Conservation (phyloP, 495 filamentous ascomycete species). For the Evernia prunastri region DNA sequence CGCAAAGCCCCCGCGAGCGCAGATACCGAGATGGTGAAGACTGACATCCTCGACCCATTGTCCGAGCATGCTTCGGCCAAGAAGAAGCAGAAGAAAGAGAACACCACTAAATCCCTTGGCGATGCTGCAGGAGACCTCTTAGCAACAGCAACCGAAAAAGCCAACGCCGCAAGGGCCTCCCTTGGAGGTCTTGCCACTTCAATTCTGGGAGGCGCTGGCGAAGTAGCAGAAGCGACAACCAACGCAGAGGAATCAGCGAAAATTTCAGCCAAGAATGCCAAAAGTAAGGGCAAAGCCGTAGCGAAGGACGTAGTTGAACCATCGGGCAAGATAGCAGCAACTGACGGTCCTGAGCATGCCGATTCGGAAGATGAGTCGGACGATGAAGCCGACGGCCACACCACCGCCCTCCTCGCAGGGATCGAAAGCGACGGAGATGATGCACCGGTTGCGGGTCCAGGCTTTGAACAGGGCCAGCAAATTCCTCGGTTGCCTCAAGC, state of each 20-base stretch:
- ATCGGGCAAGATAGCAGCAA: conserved; percentile 26
- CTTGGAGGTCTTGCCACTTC: conserved; percentile 16
- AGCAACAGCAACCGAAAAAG: conserved; percentile 20
- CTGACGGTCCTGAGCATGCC: conserved; percentile 29
- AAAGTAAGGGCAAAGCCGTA: conserved; percentile 23
- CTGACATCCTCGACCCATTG: conserved; percentile 19
- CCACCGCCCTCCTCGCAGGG: conserved; percentile 60
- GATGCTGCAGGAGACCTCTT: conserved; percentile 21
- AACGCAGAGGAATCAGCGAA: conserved; percentile 26
- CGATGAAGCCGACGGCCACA: conserved; percentile 57
- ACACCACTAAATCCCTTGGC: conserved; percentile 13
- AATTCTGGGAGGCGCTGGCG: conserved; percentile 14
- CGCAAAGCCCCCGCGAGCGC: conserved; percentile 18
- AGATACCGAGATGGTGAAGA: conserved; percentile 17
- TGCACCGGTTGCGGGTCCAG: conserved; percentile 47
- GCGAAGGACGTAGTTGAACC: conserved; percentile 23
- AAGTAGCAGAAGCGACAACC: conserved; percentile 11
- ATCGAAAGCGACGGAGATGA: conserved; percentile 77
- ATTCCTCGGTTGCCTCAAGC: conserved; percentile 55
- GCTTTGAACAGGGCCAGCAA: conserved; percentile 49
- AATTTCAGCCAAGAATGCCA: conserved; percentile 20
- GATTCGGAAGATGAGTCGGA: conserved; percentile 34
- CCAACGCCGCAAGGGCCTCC: conserved; percentile 21
- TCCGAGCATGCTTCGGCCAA: conserved; percentile 13
- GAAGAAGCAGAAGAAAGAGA: conserved; percentile 24